These are phyloP conservation scores for Globisporangium ultimum DNA, from an alignment of 352 stramenopile genomes.

Conservation along the genomic window DNA sequence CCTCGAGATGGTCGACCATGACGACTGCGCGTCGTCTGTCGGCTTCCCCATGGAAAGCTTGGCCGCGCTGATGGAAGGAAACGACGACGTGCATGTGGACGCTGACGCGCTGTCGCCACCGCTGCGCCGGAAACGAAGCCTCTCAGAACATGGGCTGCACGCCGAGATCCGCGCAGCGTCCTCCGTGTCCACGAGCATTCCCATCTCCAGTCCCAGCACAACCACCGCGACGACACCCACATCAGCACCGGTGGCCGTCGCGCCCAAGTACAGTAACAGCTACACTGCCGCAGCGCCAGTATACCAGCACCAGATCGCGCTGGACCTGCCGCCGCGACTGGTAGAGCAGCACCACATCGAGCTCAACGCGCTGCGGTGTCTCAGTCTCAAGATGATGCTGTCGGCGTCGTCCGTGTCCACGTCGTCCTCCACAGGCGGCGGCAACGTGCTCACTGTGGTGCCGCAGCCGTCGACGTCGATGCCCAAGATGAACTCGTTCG, in stretches of 20 bases:
- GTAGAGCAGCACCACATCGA: slow-evolving; percentile 38
- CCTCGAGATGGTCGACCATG: slow-evolving; percentile 19
- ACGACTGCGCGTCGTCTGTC: slow-evolving; percentile 33
- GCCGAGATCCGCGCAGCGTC: slow-evolving; percentile 18
- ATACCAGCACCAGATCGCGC: slow-evolving; percentile 13
- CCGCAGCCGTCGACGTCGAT: slow-evolving; percentile 16
- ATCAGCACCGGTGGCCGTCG: slow-evolving; percentile 13
- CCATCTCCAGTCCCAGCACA: not conserved
- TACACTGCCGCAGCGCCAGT: not conserved
- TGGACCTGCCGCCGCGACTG: slow-evolving; percentile 21
- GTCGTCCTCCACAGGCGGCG: not conserved
- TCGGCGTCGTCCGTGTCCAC: slow-evolving; percentile 20
- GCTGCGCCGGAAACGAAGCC: slow-evolving; percentile 19
- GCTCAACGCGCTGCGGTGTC: slow-evolving; percentile 45
- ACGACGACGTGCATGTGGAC: slow-evolving; percentile 22
- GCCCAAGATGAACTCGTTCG: slow-evolving; percentile 14
- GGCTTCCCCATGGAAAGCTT: slow-evolving; percentile 19
- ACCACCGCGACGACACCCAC: not conserved
- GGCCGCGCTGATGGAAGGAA: not conserved
- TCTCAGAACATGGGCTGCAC: slow-evolving; percentile 15
- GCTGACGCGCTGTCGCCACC: slow-evolving; percentile 17
- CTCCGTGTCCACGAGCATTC: slow-evolving; percentile 1
- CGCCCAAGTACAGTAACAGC: slow-evolving; percentile 1
- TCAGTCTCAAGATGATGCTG: slow-evolving; percentile 58
- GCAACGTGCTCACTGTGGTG: slow-evolving; percentile 1